Evolutionary conservation across 768 basidiomycete species (phyloP), one percentile per base, ranked within the genome.

Genomic region (Panaeolus cyanescens): DNA sequence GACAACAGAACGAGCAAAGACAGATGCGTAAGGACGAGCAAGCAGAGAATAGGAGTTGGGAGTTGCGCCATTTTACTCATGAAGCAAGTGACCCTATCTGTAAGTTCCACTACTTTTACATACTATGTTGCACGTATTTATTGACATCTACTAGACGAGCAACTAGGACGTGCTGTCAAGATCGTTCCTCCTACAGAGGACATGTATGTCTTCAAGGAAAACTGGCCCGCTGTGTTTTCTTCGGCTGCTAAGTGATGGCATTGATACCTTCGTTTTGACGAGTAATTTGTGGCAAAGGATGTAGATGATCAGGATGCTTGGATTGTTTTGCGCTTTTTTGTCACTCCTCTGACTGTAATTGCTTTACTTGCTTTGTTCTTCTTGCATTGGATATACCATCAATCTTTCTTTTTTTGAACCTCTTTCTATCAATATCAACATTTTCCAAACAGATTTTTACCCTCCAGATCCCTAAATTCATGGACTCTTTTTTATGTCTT

Each of bases 11-110:
- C 65, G 92, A 95, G 32, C 95, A 97, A 77, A 83, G 96, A 59
- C 93, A 96, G 75, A 82, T 85, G 74, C 81, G 96, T 63, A 89
- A 87, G 68, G 92, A 95, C 63, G 96, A 99, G 73, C 66, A 69
- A 7, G 86, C 90, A 0, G 87, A 82, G n/a, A 88, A 86, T 1
- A 86, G 81, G 9, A 77, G 81, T 0, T 96, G 95, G 93, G 69
- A 81, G 60, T 73, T 93, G 62, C 89, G 87, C 73, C 91, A 95
- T 68, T 99, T 98, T 69, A 76, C 75, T 32, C 83, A 85, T 65
- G 76, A 90, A 30, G 87, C 87, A 9, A 81, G 77, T 37, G 93
- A 97, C 70, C 82, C 89, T 13, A 77, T 84, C 25, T 97, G 92
- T 91, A 68, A 70, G 89, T 81, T 54, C 31, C 25, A 5, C 40